These are phyloP conservation scores for Talaromyces sp. DNA, from an alignment of 2,329 filamentous ascomycete species.

Conservation along the genomic window DNA sequence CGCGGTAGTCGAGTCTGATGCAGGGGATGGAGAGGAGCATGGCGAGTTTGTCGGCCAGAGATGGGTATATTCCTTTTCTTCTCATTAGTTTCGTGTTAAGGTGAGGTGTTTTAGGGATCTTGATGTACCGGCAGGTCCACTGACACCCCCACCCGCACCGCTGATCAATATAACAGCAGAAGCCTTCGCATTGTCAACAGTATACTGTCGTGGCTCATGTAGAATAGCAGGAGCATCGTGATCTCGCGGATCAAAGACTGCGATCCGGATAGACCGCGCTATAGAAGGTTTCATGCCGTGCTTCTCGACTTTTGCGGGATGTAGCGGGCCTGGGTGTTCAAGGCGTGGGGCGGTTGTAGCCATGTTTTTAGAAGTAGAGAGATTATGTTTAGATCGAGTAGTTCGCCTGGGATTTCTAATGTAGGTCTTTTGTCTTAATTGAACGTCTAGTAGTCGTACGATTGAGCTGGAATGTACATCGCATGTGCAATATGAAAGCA, in stretches of 20 bases:
- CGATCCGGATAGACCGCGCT: conserved; percentile 18
- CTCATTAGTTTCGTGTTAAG: not conserved
- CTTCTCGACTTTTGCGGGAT: conserved; percentile 19
- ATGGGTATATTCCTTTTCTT: conserved; percentile 35
- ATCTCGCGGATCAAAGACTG: conserved; percentile 17
- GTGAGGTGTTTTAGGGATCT: not conserved
- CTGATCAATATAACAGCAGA: conserved; percentile 31
- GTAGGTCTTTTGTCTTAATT: not conserved
- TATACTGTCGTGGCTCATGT: conserved; percentile 18
- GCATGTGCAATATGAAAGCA: not conserved
- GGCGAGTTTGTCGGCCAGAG: conserved; percentile 41
- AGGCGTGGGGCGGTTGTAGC: conserved; percentile 11
- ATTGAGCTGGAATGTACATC: not conserved
- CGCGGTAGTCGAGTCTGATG: conserved; percentile 43
- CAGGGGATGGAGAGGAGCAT: conserved; percentile 36
- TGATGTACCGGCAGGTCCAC: conserved; percentile 37
- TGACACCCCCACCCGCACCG: conserved; percentile 38
- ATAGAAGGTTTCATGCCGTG: conserved; percentile 19
- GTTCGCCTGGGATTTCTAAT: no score
- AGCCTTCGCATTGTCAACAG: conserved; percentile 10
- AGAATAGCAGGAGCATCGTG: conserved; percentile 19
- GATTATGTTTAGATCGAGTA: not conserved
- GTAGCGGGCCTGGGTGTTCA: conserved; percentile 17
- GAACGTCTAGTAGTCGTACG: not conserved
- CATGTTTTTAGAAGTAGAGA: not conserved